A percentile compares a stretch with the other conserved stretches of the same genome.
These are phyloP conservation scores for Chaetothyriales sp. DNA, from an alignment of 2,329 filamentous ascomycete genomes.

Conservation along the genomic window DNA sequence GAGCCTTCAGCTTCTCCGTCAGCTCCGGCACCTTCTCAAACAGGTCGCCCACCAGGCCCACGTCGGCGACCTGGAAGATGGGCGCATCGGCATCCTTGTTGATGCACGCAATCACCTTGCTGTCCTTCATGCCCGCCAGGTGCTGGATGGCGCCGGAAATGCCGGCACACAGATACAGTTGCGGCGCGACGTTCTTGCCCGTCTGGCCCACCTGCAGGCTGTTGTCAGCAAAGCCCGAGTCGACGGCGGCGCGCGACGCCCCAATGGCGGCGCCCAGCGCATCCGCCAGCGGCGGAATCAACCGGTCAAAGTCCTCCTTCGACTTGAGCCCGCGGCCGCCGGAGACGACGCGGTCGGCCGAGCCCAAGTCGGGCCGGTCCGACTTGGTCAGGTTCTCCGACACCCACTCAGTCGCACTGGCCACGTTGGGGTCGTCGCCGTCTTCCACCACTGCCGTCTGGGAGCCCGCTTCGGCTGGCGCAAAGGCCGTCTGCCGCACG, in stretches of 20 bases:
- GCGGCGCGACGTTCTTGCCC: constrained; percentile 92
- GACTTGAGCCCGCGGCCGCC: constrained; percentile 92
- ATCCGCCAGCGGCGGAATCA: constrained; percentile 88
- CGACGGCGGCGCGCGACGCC: constrained; percentile 85
- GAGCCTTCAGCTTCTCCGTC: constrained; percentile 76
- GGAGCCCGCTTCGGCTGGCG: constrained; percentile 52
- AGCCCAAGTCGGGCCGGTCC: constrained; percentile 82
- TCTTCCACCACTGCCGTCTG: constrained; percentile 66
- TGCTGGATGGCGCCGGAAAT: constrained; percentile 98
- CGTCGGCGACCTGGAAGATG: constrained; percentile 96
- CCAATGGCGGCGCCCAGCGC: constrained; percentile 89
- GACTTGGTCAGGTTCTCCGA: constrained; percentile 87
- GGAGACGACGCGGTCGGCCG: constrained; percentile 80
- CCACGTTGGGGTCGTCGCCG: constrained; percentile 68
- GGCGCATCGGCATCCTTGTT: constrained; percentile 97
- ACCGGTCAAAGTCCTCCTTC: constrained; percentile 87
- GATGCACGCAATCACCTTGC: constrained; percentile 96
- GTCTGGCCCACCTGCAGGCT: constrained; percentile 96
- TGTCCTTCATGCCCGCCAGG: constrained; percentile 98
- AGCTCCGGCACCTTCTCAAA: constrained; percentile 93
- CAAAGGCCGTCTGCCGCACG: constrained; percentile 83
- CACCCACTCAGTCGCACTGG: constrained; percentile 69
- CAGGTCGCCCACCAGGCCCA: constrained; percentile 85
- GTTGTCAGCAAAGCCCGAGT: constrained; percentile 96
- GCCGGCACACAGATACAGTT: constrained; percentile 87